Percentiles rank a stretch among this genome's conserved stretches.
phyloP scores from a whole-genome alignment of 306 rosid species.

The Macrotyloma uniflorum region DNA sequence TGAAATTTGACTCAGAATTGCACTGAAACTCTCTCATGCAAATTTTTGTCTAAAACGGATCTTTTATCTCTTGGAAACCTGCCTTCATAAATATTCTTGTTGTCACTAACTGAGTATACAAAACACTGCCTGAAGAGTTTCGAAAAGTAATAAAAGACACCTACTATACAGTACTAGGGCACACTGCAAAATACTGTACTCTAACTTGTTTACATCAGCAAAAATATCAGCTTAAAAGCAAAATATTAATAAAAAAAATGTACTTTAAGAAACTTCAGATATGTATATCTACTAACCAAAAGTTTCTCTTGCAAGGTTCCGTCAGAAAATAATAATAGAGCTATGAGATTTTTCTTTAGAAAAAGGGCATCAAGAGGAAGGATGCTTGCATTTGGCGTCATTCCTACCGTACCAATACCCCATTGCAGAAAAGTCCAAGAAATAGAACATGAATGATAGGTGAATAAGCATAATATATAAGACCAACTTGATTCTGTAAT shows the following conservation, averaged over 20 bases:
- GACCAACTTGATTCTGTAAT: constrained; percentile 57
- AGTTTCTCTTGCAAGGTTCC: constrained; percentile 3
- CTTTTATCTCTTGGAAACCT: background rate
- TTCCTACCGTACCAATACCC: background rate
- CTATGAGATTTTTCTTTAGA: background rate
- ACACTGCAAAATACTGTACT: background rate
- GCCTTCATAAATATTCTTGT: background rate
- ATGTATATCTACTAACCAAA: background rate
- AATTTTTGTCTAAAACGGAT: background rate
- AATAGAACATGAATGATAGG: constrained; percentile 45
- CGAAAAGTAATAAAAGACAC: background rate
- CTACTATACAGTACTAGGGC: background rate
- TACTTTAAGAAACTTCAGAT: background rate
- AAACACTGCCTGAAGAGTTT: background rate
- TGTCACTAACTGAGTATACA: background rate
- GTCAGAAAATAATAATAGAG: constrained; percentile 25
- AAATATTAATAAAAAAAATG: background rate
- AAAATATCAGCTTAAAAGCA: background rate
- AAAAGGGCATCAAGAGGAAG: background rate
- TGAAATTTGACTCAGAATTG: background rate
- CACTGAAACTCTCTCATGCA: background rate
- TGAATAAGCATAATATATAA: constrained; percentile 41
- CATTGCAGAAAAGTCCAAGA: constrained; percentile 53
- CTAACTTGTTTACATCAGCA: background rate
- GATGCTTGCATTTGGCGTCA: constrained; percentile 40